phyloP scores from a whole-genome alignment of 257 asterid genomes.

The Mitragyna speciosa region DNA sequence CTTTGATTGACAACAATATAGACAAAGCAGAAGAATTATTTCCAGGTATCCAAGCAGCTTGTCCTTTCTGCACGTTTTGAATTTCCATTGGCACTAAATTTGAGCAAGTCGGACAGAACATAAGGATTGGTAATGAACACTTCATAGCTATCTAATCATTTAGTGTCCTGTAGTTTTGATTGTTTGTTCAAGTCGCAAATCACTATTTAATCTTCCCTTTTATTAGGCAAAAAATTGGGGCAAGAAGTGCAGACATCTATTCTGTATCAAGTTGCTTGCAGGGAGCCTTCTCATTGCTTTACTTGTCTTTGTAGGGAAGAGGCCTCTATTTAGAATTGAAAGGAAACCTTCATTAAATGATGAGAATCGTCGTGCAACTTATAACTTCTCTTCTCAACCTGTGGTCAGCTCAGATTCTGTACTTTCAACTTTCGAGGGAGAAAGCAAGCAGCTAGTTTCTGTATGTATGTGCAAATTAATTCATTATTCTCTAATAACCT shows the following conservation, averaged over 20 bases:
- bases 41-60: constrained; percentile 48
- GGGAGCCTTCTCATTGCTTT: neutral
- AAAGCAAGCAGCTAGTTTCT: constrained; percentile 87
- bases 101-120: neutral
- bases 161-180: neutral
- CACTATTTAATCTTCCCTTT: neutral
- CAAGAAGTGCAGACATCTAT: neutral
- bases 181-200: neutral
- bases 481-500: neutral
- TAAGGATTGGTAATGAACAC: neutral
- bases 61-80: neutral
- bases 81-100: neutral
- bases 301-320: constrained; percentile 51
- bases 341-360: constrained; percentile 58
- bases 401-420: constrained; percentile 52
- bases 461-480: constrained; percentile 43
- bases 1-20: constrained; percentile 47
- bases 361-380: constrained; percentile 79
- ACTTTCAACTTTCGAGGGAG: constrained; percentile 82
- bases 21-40: constrained; percentile 75
- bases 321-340: constrained; percentile 50
- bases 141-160: neutral
- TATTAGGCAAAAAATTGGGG: neutral
- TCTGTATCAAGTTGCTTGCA: neutral
- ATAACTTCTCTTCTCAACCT: constrained; percentile 52